A percentile compares a stretch with the other conserved stretches of the same genome.
These are phyloP conservation scores for Boeremia lycopersici DNA, from an alignment of 2,329 filamentous ascomycete species.

Conservation along the genomic window DNA sequence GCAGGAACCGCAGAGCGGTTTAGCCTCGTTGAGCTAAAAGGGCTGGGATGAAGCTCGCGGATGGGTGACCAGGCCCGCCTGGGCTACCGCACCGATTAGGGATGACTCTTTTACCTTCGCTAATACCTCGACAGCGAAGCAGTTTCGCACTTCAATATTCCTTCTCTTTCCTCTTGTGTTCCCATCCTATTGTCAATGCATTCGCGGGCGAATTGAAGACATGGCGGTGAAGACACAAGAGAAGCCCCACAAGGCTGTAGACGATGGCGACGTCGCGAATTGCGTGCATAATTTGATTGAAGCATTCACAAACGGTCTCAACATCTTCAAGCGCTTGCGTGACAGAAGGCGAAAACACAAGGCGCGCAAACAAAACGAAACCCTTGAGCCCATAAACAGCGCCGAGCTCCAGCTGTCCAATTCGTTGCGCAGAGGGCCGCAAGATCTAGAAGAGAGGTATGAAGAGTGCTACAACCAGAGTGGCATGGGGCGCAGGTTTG, in stretches of 20 bases:
- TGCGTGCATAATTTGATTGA: conserved; percentile 52
- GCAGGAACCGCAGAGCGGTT: conserved; percentile 35
- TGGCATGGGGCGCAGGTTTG: conserved; percentile 47
- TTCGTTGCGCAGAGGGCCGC: conserved; percentile 49
- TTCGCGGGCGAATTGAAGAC: conserved; percentile 15
- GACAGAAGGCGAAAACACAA: conserved; percentile 43
- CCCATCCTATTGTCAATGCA: conserved; percentile 14
- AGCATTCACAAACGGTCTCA: conserved; percentile 53
- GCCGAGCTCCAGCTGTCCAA: conserved; percentile 49
- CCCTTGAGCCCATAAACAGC: conserved; percentile 28
- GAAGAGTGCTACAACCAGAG: conserved; percentile 42
- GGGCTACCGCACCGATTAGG: conserved; percentile 23
- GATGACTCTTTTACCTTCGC: conserved; percentile 35
- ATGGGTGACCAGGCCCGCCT: conserved; percentile 37
- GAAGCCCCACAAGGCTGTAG: conserved; percentile 23
- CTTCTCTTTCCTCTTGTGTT: conserved; percentile 20
- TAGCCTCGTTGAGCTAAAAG: conserved; percentile 14
- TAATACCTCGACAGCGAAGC: conserved; percentile 26
- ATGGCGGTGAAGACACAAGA: conserved; percentile 34
- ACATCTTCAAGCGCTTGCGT: conserved; percentile 52
- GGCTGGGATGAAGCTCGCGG: conserved; percentile 32
- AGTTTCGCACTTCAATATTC: conserved; percentile 19
- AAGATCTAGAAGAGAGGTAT: conserved; percentile 53
- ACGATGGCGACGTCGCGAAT: conserved; percentile 36
- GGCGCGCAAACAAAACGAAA: conserved; percentile 28